Base-by-base conservation (phyloP, 306 rosid species). In the Pueraria montana region DNA sequence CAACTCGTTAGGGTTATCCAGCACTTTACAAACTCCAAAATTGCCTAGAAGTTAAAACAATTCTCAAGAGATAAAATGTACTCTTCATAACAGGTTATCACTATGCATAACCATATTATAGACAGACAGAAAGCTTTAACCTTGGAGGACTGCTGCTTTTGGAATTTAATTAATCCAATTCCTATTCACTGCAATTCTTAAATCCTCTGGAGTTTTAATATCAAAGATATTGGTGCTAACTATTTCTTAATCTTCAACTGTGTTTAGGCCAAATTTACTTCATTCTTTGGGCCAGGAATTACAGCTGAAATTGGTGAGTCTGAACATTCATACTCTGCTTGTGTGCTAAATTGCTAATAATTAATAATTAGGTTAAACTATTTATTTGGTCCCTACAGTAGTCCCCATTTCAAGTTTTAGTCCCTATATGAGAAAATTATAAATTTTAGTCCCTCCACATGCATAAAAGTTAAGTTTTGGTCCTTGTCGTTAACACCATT, bases 271-370 rank as follows among this genome's bases (percentile, higher is more conserved):
- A 96, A 93, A 82, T 92, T 96, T 82, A 6, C 97, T 73, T 96
- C 99, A 55, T 96, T 93, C 89, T 96, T 96, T 83, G 99, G 99
- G 74, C 97, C 99, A 45, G 97, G 96, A 79, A 87, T 96, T 67
- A 84, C 94, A 27, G 97, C 99, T n/a, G 97, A 94, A 91, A 77
- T 94, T 27, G 99, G 99, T 94, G 88, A 90, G 97, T 83, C 32
- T 58, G 27, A 78, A 56, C 13, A 13, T 42, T 52, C 30, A 20
- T 34, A 36, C 27, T 78, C 70, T 55, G 32, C 23, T 84, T 72
- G 13, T 77, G 14, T 40, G 65, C 64, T 20, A 8, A 63, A n/a
- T 56, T 42, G 9, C 45, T 36, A 58, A 49, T 40, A 11, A 59
- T 59, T 6, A 20, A 10, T 34, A 20, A 56, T 58, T 23, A 58